Evolutionary conservation across 495 filamentous ascomycete genomes (phyloP), one percentile per base, ranked within the genome.

Genomic region (Cetradonia linearis): DNA sequence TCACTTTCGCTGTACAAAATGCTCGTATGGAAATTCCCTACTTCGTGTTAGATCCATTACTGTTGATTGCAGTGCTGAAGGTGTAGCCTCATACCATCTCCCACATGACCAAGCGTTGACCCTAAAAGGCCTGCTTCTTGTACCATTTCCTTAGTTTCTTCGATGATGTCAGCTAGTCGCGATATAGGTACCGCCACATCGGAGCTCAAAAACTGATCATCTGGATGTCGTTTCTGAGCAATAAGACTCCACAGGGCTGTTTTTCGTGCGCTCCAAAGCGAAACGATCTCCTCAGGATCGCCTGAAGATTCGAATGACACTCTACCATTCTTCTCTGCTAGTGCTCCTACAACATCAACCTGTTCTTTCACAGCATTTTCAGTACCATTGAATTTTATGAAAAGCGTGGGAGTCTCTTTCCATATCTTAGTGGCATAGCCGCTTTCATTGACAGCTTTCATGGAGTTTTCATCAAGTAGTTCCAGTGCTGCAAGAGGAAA

Each of bases 121-220:
- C 79, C 83, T 55, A 82, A 66, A 23, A 86, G 63, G 1, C 78
- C 80, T 57, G 77, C 81, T 63, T 75, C 69, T 34, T 70, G 73
- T 68, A 86, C 78, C 57, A 83, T 78, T 31, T 75, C 68, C 62
- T 85, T 83, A 3, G 81, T 83, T 34, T 76, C 75, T 59, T 86
- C 83, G 40, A 86, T 83, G 54, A 86, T 84, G 47, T 79, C 74
- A n/a, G 83, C 74, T 57, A 86, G 62, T 59, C 71, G 72, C 63
- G 77, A 81, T 66, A 86, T 84, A 7, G 83, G 83, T 0, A 86
- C 83, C 0, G 83, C 83, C 9, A 85, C 83, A 68, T 86, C 83
- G 3, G 83, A 84, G 11, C 82, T 83, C 80, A 83, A 83, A 49
- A 86, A 82, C 27, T 77, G 80, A 60, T 85, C 82, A 36, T 75